A percentile compares a stretch with the other conserved stretches of the same genome.
phyloP scores from a whole-genome alignment of 148 eudicot species.

The Heliamphora exappendiculata region DNA sequence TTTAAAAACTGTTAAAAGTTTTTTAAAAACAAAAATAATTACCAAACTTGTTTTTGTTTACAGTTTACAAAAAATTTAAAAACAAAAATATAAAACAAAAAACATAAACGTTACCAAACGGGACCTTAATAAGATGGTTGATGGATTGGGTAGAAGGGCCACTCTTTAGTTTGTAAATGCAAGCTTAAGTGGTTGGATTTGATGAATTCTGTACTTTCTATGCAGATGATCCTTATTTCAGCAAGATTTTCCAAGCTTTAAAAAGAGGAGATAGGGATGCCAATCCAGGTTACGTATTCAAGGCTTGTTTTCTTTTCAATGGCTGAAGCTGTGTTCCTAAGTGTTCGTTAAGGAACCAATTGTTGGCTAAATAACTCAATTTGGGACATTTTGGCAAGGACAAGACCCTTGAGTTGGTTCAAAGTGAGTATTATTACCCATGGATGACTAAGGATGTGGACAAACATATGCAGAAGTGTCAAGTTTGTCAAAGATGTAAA shows the following conservation, averaged over 20 bases:
- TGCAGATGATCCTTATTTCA: not conserved
- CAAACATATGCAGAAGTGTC: not conserved
- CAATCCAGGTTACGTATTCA: not conserved
- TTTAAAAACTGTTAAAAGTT: too few species aligned
- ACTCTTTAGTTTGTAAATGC: not conserved
- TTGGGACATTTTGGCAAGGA: not conserved
- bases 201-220: not conserved
- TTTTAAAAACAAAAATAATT: too few species aligned
- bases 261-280: not conserved
- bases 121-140: not conserved
- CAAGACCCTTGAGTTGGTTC: not conserved
- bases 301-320: too few species aligned
- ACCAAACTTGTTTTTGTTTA: too few species aligned
- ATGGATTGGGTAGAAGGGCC: too few species aligned
- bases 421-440: not conserved
- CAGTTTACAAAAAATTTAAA: too few species aligned
- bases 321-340: too few species aligned
- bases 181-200: not conserved
- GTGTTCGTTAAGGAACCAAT: too few species aligned
- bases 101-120: too few species aligned
- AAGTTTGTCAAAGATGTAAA: not conserved
- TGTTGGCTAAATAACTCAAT: not conserved
- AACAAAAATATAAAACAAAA: too few species aligned
- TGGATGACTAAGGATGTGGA: not conserved
- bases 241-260: not conserved